A percentile compares a stretch with the other conserved stretches of the same genome.
These are phyloP conservation scores for Aspergillus affinis DNA, from an alignment of 495 filamentous ascomycete genomes.

Conservation along the genomic window DNA sequence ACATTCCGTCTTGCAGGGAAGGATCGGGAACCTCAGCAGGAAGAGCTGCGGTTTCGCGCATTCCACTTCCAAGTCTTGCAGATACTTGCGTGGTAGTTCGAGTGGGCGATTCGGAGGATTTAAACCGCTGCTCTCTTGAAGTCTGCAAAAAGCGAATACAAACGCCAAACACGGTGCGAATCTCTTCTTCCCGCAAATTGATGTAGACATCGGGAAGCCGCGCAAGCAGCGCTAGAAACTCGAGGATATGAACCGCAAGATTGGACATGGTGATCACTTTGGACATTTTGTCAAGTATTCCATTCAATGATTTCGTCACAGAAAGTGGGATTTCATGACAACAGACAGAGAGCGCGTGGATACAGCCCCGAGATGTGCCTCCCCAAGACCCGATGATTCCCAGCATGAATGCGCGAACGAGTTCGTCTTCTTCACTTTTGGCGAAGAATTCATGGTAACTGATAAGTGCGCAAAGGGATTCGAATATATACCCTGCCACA, in stretches of 20 bases:
- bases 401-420: conserved; percentile 78
- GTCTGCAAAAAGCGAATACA: conserved; percentile 89
- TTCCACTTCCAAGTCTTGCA: conserved; percentile 41
- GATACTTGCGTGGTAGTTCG: conserved; percentile 28
- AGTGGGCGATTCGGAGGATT: conserved; percentile 33
- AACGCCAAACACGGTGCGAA: conserved; percentile 88
- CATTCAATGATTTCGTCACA: conserved; percentile 75
- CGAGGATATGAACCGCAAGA: conserved; percentile 89
- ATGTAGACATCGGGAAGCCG: conserved; percentile 80
- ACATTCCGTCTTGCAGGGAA: conserved; percentile 41
- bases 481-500: conserved; percentile 83
- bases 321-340: conserved; percentile 88
- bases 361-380: conserved; percentile 82
- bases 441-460: conserved; percentile 84
- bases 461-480: conserved; percentile 78
- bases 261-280: conserved; percentile 91
- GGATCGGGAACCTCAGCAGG: conserved; percentile 32
- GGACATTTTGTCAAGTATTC: conserved; percentile 86
- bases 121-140: conserved; percentile 56
- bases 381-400: conserved; percentile 81
- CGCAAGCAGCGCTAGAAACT: conserved; percentile 85
- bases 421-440: conserved; percentile 83
- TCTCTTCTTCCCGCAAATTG: conserved; percentile 85
- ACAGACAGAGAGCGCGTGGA: conserved; percentile 90
- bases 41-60: conserved; percentile 39